Evolutionary conservation across 805 yeast genomes (phyloP).

Genomic region (Hanseniaspora occidentalis): DNA sequence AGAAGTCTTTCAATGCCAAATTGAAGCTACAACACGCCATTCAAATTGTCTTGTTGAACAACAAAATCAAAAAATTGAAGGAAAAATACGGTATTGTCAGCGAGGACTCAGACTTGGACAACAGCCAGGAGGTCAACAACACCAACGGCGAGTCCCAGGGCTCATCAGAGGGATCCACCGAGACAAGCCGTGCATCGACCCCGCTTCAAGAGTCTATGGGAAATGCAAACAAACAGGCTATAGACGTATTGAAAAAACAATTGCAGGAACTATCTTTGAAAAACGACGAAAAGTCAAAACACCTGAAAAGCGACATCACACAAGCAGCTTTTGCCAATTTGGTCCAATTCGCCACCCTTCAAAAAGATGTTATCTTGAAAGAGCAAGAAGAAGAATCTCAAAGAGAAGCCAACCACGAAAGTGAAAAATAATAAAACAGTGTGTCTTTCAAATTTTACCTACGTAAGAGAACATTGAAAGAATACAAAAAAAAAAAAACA

Average conservation of each 20-base stretch:
- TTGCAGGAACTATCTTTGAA: conserved; percentile 1
- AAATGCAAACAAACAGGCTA: conserved; percentile 1
- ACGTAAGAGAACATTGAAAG: not conserved
- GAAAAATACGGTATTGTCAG: conserved; percentile 37
- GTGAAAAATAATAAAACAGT: not conserved
- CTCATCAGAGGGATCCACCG: conserved; percentile 5
- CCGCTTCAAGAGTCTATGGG: conserved; percentile 1
- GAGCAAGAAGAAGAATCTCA: conserved; percentile 11
- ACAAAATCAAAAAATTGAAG: conserved; percentile 63
- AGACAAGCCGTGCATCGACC: conserved; percentile 6
- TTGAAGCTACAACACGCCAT: conserved; percentile 75
- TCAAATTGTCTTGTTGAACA: conserved; percentile 70
- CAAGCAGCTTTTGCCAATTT: conserved; percentile 55
- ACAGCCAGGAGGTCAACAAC: conserved; percentile 5
- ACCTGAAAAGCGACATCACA: conserved; percentile 30
- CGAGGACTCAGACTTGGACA: conserved; percentile 34
- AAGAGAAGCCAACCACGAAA: not conserved
- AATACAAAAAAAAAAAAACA: not conserved
- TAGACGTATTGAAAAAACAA: conserved; percentile 2
- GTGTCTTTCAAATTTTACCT: not conserved
- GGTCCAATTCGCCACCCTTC: conserved; percentile 53
- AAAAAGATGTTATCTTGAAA: conserved; percentile 32
- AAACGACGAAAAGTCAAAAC: conserved; percentile 5
- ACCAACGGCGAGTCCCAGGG: conserved; percentile 9
- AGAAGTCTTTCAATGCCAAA: conserved; percentile 73